Evolutionary conservation across 2,329 filamentous ascomycete species (phyloP), one percentile per base, ranked within the genome.

Genomic region (Capronia epimyces): DNA sequence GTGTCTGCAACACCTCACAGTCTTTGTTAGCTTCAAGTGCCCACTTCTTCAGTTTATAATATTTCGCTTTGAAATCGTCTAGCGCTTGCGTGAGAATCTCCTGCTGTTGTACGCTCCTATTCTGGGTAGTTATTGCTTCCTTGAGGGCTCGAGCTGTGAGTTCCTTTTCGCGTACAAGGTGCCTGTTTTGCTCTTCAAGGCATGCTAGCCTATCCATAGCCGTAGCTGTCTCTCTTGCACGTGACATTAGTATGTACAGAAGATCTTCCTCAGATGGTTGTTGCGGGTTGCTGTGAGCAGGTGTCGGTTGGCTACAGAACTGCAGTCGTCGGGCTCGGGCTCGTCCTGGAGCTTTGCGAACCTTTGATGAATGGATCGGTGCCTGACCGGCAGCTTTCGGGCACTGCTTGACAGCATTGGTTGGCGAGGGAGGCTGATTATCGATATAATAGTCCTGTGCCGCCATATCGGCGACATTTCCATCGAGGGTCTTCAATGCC

Each of bases 21-120:
- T 59, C 57, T 40, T 55, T 43, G 24, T 57, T 52, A 1, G 53
- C 46, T 37, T 57, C 57, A 18, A 57, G n/a, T 32, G 57, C 57
- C 55, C 55, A 57, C 27, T 56, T 50, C 40, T 60, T 60, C 29
- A 60, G 37, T 27, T 60, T 60, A 36, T 46, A 43, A 34, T 60
- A 60, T 24, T 53, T 58, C 13, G 56, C 46, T 36, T 52, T 54
- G 46, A 58, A 56, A 2, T 12, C 29, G 9, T 39, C 37, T 13
- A 59, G 34, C 13, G 15, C 32, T 16, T 51, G 15, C 12, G 7
- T 22, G 2, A 49, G 22, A 10, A 45, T 46, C 5, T 53, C 39
- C 16, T 52, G 49, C 39, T 40, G 22, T 31, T 52, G 46, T 13
- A 29, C 47, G 43, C 40, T 39, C 44, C 55, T 24, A 15, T 36